A percentile compares a stretch with the other conserved stretches of the same genome.
Conservation (phyloP, 441 rosid species). For the Pelargonium citronellum region DNA sequence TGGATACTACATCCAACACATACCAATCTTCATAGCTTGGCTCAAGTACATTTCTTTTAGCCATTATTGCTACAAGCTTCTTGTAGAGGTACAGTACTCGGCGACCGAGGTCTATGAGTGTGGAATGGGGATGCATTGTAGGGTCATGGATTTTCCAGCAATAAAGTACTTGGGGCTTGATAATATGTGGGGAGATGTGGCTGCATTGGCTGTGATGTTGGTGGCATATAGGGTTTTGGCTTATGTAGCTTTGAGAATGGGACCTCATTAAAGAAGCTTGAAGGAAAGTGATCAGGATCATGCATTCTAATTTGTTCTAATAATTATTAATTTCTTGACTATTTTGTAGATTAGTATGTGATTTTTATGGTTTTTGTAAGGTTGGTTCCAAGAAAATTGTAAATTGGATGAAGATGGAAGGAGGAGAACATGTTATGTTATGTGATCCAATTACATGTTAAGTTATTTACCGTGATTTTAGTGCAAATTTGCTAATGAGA, state of each 20-base stretch:
- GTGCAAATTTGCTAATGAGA: too few species aligned
- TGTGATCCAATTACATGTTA: not conserved
- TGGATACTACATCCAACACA: slow-evolving; percentile 83
- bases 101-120: slow-evolving; percentile 51
- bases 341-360: not conserved
- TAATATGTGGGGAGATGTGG: slow-evolving; percentile 47
- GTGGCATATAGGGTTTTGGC: slow-evolving; percentile 73
- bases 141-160: slow-evolving; percentile 65
- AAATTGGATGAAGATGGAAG: not conserved
- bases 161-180: slow-evolving; percentile 44
- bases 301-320: not conserved
- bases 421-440: too few species aligned
- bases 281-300: not conserved
- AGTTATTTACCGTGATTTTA: too few species aligned
- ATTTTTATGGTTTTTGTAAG: not conserved
- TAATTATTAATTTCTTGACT: not conserved
- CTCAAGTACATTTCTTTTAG: slow-evolving; percentile 75
- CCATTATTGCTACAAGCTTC: slow-evolving; percentile 75
- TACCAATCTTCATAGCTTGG: slow-evolving; percentile 76
- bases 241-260: slow-evolving; percentile 55
- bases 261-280: slow-evolving; percentile 30
- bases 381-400: not conserved
- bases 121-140: slow-evolving; percentile 50
- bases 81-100: slow-evolving; percentile 66
- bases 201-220: slow-evolving; percentile 61